Percentiles rank a stretch among this genome's conserved stretches.
Conservation (phyloP, 441 rosid genomes). For the Sinapis alba region DNA sequence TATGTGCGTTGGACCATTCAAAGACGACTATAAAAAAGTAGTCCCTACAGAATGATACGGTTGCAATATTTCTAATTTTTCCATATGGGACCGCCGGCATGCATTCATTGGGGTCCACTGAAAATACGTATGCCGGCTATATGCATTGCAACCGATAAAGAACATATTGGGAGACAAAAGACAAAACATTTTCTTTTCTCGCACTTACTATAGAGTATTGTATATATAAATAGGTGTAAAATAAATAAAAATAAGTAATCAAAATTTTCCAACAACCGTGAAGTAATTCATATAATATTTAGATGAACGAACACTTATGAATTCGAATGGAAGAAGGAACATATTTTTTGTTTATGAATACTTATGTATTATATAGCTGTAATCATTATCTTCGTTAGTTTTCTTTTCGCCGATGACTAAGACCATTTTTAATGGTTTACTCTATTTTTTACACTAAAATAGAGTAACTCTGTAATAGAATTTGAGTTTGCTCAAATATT, state of each 20-base stretch:
- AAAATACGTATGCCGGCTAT: constrained; percentile 34
- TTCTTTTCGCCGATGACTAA: background rate
- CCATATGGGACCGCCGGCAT: constrained; percentile 37
- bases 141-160: constrained; percentile 16
- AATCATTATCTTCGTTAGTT: background rate
- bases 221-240: background rate
- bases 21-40: constrained; percentile 12
- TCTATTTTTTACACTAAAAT: no score
- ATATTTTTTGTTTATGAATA: background rate
- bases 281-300: background rate
- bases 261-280: background rate
- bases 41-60: constrained; percentile 35
- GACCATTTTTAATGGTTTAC: no score
- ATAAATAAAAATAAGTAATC: background rate
- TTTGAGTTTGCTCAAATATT: no score
- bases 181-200: background rate
- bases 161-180: background rate
- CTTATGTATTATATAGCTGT: background rate
- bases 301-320: background rate
- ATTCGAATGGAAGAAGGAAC: background rate
- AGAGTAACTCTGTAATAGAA: no score
- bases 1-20: constrained; percentile 45
- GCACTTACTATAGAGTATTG: background rate
- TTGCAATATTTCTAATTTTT: constrained; percentile 31
- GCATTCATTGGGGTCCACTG: constrained; percentile 40